Percentiles rank a stretch among this genome's conserved stretches.
These are phyloP conservation scores for Epichloe gansuensis DNA, from an alignment of 2,329 filamentous ascomycete species.

Conservation along the genomic window DNA sequence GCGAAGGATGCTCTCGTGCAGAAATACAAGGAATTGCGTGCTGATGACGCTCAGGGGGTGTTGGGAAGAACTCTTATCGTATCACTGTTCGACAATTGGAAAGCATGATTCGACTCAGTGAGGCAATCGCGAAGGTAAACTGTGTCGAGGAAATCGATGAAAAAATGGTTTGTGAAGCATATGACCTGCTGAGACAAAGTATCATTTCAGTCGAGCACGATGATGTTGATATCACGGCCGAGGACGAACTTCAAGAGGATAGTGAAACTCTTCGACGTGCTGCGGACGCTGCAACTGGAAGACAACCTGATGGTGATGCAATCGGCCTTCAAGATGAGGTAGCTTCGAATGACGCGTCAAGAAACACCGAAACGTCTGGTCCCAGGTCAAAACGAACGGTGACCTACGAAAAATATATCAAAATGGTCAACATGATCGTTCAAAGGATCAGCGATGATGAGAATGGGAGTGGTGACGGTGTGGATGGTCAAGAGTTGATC, in stretches of 20 bases:
- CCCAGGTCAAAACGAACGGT: conserved; percentile 64
- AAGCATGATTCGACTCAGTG: conserved; percentile 85
- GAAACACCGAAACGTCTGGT: conserved; percentile 12
- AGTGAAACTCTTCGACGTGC: conserved; percentile 31
- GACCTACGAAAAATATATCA: conserved; percentile 88
- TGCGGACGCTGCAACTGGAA: conserved; percentile 28
- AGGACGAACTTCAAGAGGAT: conserved; percentile 41
- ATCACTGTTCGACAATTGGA: conserved; percentile 96
- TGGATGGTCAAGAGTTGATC: conserved; percentile 70
- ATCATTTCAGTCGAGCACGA: conserved; percentile 98
- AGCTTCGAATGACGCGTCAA: conserved; percentile 22
- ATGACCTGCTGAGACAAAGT: conserved; percentile 78
- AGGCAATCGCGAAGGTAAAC: conserved; percentile 97
- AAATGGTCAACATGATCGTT: conserved; percentile 78
- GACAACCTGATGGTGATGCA: conserved; percentile 33
- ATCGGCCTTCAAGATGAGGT: conserved; percentile 25
- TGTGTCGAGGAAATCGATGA: conserved; percentile 83
- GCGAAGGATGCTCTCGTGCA: conserved; percentile 76
- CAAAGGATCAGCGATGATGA: conserved; percentile 78
- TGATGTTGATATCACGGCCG: conserved; percentile 85
- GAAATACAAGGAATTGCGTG: conserved; percentile 89
- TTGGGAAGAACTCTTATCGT: conserved; percentile 89
- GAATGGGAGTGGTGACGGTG: conserved; percentile 60
- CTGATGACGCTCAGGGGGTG: conserved; percentile 90
- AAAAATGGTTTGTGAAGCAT: conserved; percentile 83